These are phyloP conservation scores for Zalaria obscura DNA, from an alignment of 2,329 filamentous ascomycete species.

Conservation along the genomic window DNA sequence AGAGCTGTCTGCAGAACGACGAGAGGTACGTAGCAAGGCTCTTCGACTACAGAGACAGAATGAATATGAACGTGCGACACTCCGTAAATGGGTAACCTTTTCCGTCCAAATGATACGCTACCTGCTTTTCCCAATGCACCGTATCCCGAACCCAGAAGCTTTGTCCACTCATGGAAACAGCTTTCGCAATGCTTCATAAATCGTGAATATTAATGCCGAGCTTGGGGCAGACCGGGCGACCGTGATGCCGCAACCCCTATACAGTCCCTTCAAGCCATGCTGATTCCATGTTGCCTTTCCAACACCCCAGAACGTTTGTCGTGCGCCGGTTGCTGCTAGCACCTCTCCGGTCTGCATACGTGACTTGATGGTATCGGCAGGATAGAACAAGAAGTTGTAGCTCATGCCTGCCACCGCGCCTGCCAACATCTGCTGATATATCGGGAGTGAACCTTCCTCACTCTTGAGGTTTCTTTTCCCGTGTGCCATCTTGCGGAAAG, in stretches of 20 bases:
- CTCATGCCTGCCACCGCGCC: slow-evolving; percentile 80
- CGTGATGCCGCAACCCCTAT: slow-evolving; percentile 90
- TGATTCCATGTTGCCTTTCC: slow-evolving; percentile 63
- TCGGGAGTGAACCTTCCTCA: slow-evolving; percentile 43
- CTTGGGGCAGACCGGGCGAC: slow-evolving; percentile 77
- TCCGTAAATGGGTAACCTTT: too few relatives aligned
- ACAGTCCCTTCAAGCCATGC: slow-evolving; percentile 71
- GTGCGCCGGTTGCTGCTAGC: slow-evolving; percentile 32
- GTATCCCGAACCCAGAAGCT: too few relatives aligned
- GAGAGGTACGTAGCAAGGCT: too few relatives aligned
- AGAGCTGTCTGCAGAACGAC: too few relatives aligned
- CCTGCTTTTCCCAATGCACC: too few relatives aligned
- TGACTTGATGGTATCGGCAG: slow-evolving; percentile 93
- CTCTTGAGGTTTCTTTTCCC: slow-evolving; percentile 16
- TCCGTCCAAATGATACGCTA: too few relatives aligned
- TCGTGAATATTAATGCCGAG: slow-evolving; percentile 95
- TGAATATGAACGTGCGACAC: too few relatives aligned
- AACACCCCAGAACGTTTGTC: slow-evolving; percentile 56
- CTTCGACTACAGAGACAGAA: too few relatives aligned
- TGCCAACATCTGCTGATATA: slow-evolving; percentile 78
- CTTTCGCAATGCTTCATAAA: slow-evolving; percentile 76
- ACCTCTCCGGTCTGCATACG: slow-evolving; percentile 80
- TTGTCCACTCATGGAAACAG: slow-evolving; percentile 35
- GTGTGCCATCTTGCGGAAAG: slow-evolving; percentile 46
- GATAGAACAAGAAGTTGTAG: slow-evolving; percentile 96